Percentiles rank a stretch among this genome's conserved stretches.
Conservation (phyloP, 306 rosid species). For the Prosopis cineraria region DNA sequence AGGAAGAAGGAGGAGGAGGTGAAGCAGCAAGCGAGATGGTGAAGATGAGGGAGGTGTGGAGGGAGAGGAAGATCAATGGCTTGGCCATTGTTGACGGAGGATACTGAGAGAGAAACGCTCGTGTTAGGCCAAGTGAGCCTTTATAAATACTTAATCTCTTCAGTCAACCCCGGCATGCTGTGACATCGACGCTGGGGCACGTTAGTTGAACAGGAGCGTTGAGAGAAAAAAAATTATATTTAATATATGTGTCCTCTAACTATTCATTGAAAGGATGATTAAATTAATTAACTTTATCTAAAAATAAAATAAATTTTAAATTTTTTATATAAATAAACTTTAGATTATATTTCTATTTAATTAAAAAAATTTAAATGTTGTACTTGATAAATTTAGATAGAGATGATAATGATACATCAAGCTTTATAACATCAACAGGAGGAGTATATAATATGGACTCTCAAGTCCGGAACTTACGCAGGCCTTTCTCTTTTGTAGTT, state of each 20-base stretch:
- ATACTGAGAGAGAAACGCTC: neutral
- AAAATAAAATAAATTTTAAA: too few relatives aligned
- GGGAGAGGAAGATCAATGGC: neutral
- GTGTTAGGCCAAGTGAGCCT: neutral
- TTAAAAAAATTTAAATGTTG: too few relatives aligned
- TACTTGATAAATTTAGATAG: too few relatives aligned
- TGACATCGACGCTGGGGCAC: neutral
- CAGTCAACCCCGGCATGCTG: constrained; percentile 31
- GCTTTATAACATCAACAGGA: too few relatives aligned
- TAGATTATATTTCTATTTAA: too few relatives aligned
- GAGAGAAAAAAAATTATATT: too few relatives aligned
- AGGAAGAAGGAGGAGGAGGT: neutral
- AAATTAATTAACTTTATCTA: too few relatives aligned
- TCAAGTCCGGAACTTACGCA: neutral
- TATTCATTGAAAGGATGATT: too few relatives aligned
- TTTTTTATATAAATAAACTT: too few relatives aligned
- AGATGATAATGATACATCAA: too few relatives aligned
- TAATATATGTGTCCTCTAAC: too few relatives aligned
- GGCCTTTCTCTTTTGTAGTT: neutral
- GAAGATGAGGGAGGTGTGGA: constrained; percentile 9
- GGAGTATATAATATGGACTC: neutral
- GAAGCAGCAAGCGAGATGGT: neutral
- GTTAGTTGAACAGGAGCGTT: neutral
- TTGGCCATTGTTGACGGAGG: constrained; percentile 24
- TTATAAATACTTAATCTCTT: neutral